phyloP scores from a whole-genome alignment of 169 alveolate genomes.

The Eimeria necatrix region DNA sequence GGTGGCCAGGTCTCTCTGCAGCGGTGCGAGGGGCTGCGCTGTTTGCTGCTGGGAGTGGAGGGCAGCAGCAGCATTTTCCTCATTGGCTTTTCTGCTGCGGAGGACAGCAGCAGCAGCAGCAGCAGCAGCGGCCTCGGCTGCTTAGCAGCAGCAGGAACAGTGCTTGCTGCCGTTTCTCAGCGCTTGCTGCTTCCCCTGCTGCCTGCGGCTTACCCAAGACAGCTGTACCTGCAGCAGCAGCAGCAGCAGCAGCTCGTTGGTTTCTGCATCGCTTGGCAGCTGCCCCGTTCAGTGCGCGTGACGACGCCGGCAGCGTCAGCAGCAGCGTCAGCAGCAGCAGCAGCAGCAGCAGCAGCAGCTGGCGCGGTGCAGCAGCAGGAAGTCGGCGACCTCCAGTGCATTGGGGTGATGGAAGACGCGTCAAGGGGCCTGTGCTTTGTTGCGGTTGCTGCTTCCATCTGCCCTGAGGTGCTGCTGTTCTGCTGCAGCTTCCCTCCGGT shows the following conservation, averaged over 20 bases:
- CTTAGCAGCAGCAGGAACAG: slow-evolving; percentile 81
- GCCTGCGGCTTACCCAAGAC: neutral
- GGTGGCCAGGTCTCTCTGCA: neutral
- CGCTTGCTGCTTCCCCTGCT: neutral
- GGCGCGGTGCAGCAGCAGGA: neutral
- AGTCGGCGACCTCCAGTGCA: neutral
- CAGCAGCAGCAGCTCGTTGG: slow-evolving; percentile 55
- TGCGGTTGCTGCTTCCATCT: slow-evolving; percentile 4
- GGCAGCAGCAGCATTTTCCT: slow-evolving; percentile 20
- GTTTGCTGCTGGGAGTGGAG: neutral
- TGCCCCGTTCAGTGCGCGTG: slow-evolving; percentile 21
- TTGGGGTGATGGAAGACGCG: slow-evolving; percentile 7
- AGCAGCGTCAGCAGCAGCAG: no score
- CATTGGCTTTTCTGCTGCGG: slow-evolving; percentile 92
- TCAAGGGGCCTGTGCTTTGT: slow-evolving; percentile 1
- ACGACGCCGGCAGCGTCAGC: neutral
- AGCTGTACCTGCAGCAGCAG: slow-evolving; percentile 35
- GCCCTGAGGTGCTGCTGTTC: slow-evolving; percentile 34
- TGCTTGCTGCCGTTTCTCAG: slow-evolving; percentile 67
- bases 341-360: neutral
- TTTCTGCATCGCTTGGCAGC: slow-evolving; percentile 14
- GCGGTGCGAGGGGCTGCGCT: slow-evolving; percentile 23
- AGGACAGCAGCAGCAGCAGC: slow-evolving; percentile 88
- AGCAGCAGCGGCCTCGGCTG: slow-evolving; percentile 83
- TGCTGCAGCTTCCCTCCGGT: slow-evolving; percentile 34